Evolutionary conservation across 179 eudicot species (phyloP).

Genomic region (Monotropa hypopitys): DNA sequence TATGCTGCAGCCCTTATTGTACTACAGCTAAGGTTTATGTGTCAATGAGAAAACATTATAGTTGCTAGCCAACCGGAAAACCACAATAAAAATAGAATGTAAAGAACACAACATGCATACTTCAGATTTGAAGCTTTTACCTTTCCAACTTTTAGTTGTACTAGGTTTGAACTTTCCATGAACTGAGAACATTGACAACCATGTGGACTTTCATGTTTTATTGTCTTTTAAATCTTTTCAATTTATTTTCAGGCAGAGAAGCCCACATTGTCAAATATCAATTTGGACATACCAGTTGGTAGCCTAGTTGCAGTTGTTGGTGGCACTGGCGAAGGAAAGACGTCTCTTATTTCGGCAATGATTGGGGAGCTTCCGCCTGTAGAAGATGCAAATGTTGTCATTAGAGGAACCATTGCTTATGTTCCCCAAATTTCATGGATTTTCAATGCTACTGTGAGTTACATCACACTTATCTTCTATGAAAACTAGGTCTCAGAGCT

Average conservation of each 20-base stretch:
- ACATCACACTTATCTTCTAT: neutral
- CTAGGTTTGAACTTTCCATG: neutral
- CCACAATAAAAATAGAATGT: neutral
- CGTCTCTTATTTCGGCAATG: conserved; percentile 89
- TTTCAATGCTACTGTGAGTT: conserved; percentile 92
- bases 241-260: conserved; percentile 38
- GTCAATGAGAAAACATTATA: neutral
- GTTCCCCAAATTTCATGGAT: conserved; percentile 98
- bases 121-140: neutral
- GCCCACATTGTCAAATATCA: conserved; percentile 62
- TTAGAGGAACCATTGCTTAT: conserved; percentile 80
- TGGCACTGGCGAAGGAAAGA: conserved; percentile 94
- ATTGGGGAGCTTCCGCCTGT: conserved; percentile 80
- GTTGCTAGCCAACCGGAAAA: neutral
- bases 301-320: conserved; percentile 91
- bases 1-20: neutral
- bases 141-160: no score
- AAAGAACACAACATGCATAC: neutral
- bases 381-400: conserved; percentile 47
- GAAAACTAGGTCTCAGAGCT: neutral
- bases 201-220: neutral
- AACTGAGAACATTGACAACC: neutral
- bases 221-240: neutral
- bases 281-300: conserved; percentile 70
- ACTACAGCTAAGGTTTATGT: neutral